phyloP scores from a whole-genome alignment of 164 flowering plant species.

The Liquidambar formosana region DNA sequence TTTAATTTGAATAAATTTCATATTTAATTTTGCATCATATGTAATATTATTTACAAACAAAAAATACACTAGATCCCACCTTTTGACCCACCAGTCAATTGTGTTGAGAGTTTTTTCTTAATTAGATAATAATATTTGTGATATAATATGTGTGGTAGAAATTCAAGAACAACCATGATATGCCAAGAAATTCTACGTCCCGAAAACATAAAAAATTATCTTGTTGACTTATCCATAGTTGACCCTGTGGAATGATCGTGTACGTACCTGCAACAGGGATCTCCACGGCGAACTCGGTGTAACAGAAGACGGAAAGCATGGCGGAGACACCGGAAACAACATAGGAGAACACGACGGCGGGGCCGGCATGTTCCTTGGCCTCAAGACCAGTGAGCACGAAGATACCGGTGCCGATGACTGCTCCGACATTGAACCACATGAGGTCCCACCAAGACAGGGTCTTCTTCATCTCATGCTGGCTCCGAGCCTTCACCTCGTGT shows the following conservation, averaged over 20 bases:
- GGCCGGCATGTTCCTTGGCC: slow-evolving; percentile 38
- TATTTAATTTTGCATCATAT: too few relatives aligned
- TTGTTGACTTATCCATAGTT: too few relatives aligned
- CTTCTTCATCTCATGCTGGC: slow-evolving; percentile 51
- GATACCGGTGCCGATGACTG: slow-evolving; percentile 53
- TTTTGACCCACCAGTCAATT: too few relatives aligned
- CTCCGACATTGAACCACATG: slow-evolving; percentile 54
- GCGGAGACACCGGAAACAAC: slow-evolving; percentile 52
- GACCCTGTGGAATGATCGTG: background rate
- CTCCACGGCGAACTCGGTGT: slow-evolving; percentile 60
- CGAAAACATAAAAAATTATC: too few relatives aligned
- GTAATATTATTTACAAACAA: too few relatives aligned
- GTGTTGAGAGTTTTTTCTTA: too few relatives aligned
- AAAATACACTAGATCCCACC: too few relatives aligned
- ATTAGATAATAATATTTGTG: too few relatives aligned
- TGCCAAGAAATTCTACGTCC: too few relatives aligned
- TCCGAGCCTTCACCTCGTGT: slow-evolving; percentile 31
- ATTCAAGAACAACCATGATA: too few relatives aligned
- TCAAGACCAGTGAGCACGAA: slow-evolving; percentile 54
- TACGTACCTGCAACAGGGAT: slow-evolving; percentile 54
- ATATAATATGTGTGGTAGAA: too few relatives aligned
- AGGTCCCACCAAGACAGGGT: slow-evolving; percentile 53
- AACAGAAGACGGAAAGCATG: slow-evolving; percentile 55
- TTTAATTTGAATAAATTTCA: too few relatives aligned
- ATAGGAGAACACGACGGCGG: slow-evolving; percentile 50